Percentiles rank a stretch among this genome's conserved stretches.
These are phyloP conservation scores for Gossypium bickii DNA, from an alignment of 345 rosid genomes.

Conservation along the genomic window DNA sequence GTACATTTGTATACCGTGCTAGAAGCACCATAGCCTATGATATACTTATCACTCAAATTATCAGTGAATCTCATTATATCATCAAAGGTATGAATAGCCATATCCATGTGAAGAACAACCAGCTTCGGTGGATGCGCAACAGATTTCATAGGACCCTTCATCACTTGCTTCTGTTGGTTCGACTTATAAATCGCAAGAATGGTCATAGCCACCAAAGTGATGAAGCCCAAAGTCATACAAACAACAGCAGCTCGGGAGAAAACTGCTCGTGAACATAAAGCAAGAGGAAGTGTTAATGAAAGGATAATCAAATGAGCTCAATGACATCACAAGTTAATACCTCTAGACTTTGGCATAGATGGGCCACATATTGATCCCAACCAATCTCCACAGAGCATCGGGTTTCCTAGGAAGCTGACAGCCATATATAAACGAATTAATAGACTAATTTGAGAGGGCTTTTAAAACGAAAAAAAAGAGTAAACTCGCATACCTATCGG, in stretches of 20 bases:
- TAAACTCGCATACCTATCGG: neutral
- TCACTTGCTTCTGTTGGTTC: constrained; percentile 37
- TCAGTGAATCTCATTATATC: constrained; percentile 87
- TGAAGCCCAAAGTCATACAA: constrained; percentile 57
- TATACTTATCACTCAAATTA: constrained; percentile 68
- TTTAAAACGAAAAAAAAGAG: neutral
- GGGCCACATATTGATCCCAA: constrained; percentile 69
- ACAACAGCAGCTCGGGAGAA: constrained; percentile 58
- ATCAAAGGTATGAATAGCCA: constrained; percentile 85
- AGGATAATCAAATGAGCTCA: neutral
- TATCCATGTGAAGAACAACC: constrained; percentile 90
- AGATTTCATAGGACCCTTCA: constrained; percentile 26
- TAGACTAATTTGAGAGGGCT: neutral
- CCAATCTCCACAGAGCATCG: constrained; percentile 81
- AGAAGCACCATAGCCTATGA: constrained; percentile 84
- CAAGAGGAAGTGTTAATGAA: neutral
- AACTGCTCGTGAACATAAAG: constrained; percentile 22
- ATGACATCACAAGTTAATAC: constrained; percentile 24
- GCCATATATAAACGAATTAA: neutral
- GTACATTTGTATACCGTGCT: constrained; percentile 85
- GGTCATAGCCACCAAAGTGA: constrained; percentile 44
- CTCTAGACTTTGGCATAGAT: constrained; percentile 43
- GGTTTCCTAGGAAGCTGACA: constrained; percentile 74
- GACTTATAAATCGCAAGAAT: constrained; percentile 55
- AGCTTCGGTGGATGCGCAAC: constrained; percentile 69